These are phyloP conservation scores for Coix lacrymajobi DNA, from an alignment of 176 grass and related monocot genomes.

Conservation along the genomic window DNA sequence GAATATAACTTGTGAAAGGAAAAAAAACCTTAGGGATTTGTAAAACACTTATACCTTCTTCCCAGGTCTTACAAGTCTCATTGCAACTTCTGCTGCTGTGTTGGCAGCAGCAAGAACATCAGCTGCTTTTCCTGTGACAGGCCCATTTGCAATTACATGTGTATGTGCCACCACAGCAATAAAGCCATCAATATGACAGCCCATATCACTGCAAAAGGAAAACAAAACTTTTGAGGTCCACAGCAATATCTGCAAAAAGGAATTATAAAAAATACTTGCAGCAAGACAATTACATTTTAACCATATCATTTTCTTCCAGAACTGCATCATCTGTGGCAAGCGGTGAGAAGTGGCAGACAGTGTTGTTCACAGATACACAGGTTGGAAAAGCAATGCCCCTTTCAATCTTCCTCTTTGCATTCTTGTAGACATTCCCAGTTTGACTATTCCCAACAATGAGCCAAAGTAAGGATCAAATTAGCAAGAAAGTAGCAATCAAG, in stretches of 20 bases:
- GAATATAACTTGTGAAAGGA: background rate
- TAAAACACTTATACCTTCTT: slow-evolving; percentile 58
- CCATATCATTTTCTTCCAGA: slow-evolving; percentile 86
- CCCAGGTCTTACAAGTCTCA: slow-evolving; percentile 91
- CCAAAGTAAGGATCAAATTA: slow-evolving; percentile 18
- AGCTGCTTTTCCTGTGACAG: slow-evolving; percentile 69
- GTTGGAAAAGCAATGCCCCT: slow-evolving; percentile 94
- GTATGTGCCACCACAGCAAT: slow-evolving; percentile 98
- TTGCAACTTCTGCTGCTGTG: slow-evolving; percentile 89
- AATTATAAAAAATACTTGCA: background rate
- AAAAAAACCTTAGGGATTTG: background rate
- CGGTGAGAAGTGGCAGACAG: slow-evolving; percentile 90
- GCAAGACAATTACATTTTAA: slow-evolving; percentile 78
- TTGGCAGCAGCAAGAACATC: slow-evolving; percentile 93
- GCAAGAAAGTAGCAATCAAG: background rate
- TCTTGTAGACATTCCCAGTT: slow-evolving; percentile 94
- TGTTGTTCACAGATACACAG: slow-evolving; percentile 92
- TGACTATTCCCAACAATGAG: slow-evolving; percentile 45
- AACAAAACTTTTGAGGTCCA: background rate
- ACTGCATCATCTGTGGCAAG: slow-evolving; percentile 76
- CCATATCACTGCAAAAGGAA: slow-evolving; percentile 74
- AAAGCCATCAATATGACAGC: slow-evolving; percentile 99
- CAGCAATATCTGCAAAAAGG: background rate
- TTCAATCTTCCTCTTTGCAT: slow-evolving; percentile 96
- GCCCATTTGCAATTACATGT: slow-evolving; percentile 65